A percentile compares a stretch with the other conserved stretches of the same genome.
These are phyloP conservation scores for Aspergillus tamarii DNA, from an alignment of 2,329 filamentous ascomycete genomes.

Conservation along the genomic window DNA sequence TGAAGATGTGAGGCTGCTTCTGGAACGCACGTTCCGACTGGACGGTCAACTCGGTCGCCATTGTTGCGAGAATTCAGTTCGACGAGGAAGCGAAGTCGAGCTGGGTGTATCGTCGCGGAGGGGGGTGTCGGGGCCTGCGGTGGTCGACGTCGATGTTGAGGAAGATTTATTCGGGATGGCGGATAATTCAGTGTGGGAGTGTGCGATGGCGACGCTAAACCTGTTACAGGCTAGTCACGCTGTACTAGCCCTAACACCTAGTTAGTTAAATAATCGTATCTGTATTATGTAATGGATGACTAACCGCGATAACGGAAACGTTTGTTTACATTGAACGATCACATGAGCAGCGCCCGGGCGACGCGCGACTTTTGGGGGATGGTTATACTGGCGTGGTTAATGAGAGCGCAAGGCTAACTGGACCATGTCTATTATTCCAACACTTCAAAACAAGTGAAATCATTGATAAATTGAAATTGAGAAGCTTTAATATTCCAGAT, in stretches of 20 bases:
- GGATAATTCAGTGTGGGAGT: constrained; percentile 44
- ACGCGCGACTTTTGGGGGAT: constrained; percentile 30
- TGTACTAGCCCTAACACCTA: constrained; percentile 44
- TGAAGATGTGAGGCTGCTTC: constrained; percentile 99
- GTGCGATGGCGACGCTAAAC: constrained; percentile 37
- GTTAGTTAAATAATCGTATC: background rate
- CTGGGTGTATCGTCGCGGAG: constrained; percentile 36
- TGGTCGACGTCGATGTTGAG: constrained; percentile 45
- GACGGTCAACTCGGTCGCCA: constrained; percentile 98
- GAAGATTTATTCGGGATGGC: constrained; percentile 42
- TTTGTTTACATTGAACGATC: constrained; percentile 47
- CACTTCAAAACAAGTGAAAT: background rate
- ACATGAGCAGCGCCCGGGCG: constrained; percentile 32
- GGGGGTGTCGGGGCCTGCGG: constrained; percentile 37
- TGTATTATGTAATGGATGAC: background rate
- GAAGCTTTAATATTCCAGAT: background rate
- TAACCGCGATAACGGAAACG: constrained; percentile 12
- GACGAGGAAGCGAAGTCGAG: constrained; percentile 46
- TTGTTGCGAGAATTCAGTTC: constrained; percentile 64
- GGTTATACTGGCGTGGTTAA: background rate
- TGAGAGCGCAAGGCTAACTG: background rate
- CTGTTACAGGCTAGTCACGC: constrained; percentile 29
- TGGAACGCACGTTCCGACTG: constrained; percentile 99
- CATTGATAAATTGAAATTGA: background rate
- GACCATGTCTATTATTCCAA: background rate